A percentile compares a stretch with the other conserved stretches of the same genome.
Conservation (phyloP, 1,284 basidiomycete species). For the Irpex sp. region DNA sequence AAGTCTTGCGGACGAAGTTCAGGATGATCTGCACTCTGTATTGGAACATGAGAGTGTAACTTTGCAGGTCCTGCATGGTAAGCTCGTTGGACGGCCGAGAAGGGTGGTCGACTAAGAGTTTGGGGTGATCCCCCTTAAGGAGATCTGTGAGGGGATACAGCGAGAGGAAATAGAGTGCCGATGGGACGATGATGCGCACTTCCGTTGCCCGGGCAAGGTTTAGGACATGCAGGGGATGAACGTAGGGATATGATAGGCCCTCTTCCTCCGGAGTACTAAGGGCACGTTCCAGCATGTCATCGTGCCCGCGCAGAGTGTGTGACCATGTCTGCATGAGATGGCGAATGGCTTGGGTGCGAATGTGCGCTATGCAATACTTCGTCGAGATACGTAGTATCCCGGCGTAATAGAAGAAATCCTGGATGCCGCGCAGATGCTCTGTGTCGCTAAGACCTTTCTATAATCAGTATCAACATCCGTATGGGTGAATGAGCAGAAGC, state of each 20-base stretch:
- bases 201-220: slow-evolving; percentile 55
- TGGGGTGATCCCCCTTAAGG: slow-evolving; percentile 48
- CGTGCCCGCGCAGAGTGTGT: slow-evolving; percentile 50
- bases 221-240: slow-evolving; percentile 57
- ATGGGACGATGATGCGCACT: slow-evolving; percentile 44
- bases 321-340: slow-evolving; percentile 51
- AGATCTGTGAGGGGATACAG: slow-evolving; percentile 51
- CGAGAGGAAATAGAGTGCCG: slow-evolving; percentile 56
- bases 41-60: slow-evolving; percentile 59
- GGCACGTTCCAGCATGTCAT: slow-evolving; percentile 51
- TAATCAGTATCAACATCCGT: not conserved
- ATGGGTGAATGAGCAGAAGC: not conserved
- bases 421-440: slow-evolving; percentile 21
- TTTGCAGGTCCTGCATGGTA: slow-evolving; percentile 37
- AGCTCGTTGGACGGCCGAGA: slow-evolving; percentile 47
- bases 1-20: slow-evolving; percentile 46
- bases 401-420: slow-evolving; percentile 52
- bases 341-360: slow-evolving; percentile 46
- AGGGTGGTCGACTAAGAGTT: slow-evolving; percentile 46
- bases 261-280: slow-evolving; percentile 38
- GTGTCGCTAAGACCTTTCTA: slow-evolving; percentile 1
- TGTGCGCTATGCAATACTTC: slow-evolving; percentile 53
- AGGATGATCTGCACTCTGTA: slow-evolving; percentile 46
- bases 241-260: slow-evolving; percentile 51
- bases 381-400: slow-evolving; percentile 52